phyloP scores from a whole-genome alignment of 257 asterid genomes.

The Gentiana dahurica region DNA sequence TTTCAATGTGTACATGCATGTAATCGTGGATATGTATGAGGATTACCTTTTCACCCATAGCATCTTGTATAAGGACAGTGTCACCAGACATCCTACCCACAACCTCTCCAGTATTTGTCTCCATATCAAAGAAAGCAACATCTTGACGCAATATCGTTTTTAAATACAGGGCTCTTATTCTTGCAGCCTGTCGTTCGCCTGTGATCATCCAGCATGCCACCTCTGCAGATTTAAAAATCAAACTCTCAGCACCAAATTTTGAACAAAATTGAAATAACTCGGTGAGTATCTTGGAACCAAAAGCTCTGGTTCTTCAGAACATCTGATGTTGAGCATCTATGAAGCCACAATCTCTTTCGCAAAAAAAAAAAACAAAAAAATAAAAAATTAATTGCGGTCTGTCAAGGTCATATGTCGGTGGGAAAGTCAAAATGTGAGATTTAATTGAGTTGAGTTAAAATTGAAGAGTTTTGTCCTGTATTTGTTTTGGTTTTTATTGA shows the following conservation, averaged over 20 bases:
- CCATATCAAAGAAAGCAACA: conserved; percentile 49
- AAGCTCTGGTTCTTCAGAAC: too few species aligned
- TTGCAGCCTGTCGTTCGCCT: conserved; percentile 59
- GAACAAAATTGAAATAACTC: too few species aligned
- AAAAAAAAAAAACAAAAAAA: too few species aligned
- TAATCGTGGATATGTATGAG: too few species aligned
- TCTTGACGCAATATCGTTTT: conserved; percentile 52
- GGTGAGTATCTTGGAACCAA: too few species aligned
- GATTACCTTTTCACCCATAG: conserved; percentile 53
- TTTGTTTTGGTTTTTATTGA: neutral
- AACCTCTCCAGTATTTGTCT: conserved; percentile 45
- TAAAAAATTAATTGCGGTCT: too few species aligned
- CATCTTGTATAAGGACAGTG: conserved; percentile 45
- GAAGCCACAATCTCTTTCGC: too few species aligned
- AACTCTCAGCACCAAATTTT: neutral
- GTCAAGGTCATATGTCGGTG: too few species aligned
- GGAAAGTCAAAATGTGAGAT: too few species aligned
- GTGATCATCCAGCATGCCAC: conserved; percentile 67
- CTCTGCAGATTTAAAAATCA: conserved; percentile 25
- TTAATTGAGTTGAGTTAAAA: too few species aligned
- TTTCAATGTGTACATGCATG: neutral
- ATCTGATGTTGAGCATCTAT: too few species aligned
- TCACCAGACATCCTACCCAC: conserved; percentile 39
- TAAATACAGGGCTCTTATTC: conserved; percentile 41
- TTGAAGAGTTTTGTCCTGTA: neutral